Base-by-base conservation (phyloP, 345 rosid species). In the Linum usitatissimum region DNA sequence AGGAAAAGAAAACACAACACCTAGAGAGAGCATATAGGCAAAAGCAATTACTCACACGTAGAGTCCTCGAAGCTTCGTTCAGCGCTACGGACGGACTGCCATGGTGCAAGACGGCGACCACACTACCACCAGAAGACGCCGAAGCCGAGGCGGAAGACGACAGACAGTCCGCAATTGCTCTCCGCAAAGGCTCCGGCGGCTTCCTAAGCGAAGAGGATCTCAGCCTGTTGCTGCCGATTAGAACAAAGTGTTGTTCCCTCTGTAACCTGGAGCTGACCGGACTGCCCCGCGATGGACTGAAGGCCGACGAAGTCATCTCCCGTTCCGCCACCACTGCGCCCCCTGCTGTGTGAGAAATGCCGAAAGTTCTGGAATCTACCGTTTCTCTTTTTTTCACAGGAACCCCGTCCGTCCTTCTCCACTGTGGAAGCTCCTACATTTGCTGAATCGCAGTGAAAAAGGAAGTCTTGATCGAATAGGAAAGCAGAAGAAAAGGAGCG, bases 101-200 rank as follows among this genome's bases (percentile, higher is more conserved):
- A 53, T 79, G 83, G 73, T 84, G 88, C 30, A 69, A 65, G 18
- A 86, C 78, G 68, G 67, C 64, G 54, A 78, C 71, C 9, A 82
- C 77, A 55, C 87, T 77, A 66, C 65, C 65, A 53, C 77, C 71
- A 9, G 83, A 76, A 55, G 88, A 76, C 42, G 80, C 75, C 8
- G 78, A 40, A 40, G 77, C 70, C 19, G 87, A 80, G 0, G 88
- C 75, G 60, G 48, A 91, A 80, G 60, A 66, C 0, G 76, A 72
- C 20, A 73, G 66, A 30, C 97, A 93, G 76, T 93, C 95, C 17
- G 90, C 97, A 58, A 93, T 84, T 19, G 96, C 95, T 10, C 96
- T 84, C 20, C 95, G 94, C 60, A 93, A 78, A 9, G 97, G 99
- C 85, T 93, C 99, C 28, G 99, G 99, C 17, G 87, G 97, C 76